Conservation (phyloP, 805 yeast genomes). For the Starmera quercuum region DNA sequence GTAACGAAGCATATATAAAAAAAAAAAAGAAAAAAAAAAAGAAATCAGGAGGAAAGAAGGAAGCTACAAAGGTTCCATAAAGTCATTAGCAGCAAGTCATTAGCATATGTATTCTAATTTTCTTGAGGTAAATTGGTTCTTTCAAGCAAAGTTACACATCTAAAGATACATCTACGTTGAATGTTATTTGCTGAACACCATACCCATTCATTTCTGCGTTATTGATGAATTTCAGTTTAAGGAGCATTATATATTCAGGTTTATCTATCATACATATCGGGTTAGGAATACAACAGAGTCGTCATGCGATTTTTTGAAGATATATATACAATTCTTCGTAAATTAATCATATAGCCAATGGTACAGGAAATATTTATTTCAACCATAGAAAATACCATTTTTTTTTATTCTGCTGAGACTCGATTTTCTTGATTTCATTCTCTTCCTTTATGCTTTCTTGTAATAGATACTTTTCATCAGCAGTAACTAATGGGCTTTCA, state of each 20-base stretch:
- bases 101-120: too few relatives aligned
- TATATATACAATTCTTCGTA: not conserved
- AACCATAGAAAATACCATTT: conserved; percentile 22
- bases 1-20: too few relatives aligned
- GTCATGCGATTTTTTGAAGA: not conserved
- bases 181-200: too few relatives aligned
- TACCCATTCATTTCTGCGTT: not conserved
- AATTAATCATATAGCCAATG: not conserved
- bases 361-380: conserved; percentile 4
- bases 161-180: too few relatives aligned
- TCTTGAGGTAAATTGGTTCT: too few relatives aligned
- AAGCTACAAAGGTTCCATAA: too few relatives aligned
- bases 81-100: too few relatives aligned
- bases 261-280: not conserved
- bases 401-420: conserved; percentile 2
- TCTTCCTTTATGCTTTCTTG: conserved; percentile 4
- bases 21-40: too few relatives aligned
- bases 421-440: conserved; percentile 3
- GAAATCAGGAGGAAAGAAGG: too few relatives aligned
- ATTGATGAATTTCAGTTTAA: not conserved
- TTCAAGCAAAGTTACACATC: too few relatives aligned
- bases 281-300: not conserved
- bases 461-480: conserved; percentile 23
- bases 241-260: not conserved
- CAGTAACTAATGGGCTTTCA: conserved; percentile 31